Evolutionary conservation across 2,329 filamentous ascomycete genomes (phyloP), one percentile per base, ranked within the genome.

Genomic region (Taxawa tesnikishii): DNA sequence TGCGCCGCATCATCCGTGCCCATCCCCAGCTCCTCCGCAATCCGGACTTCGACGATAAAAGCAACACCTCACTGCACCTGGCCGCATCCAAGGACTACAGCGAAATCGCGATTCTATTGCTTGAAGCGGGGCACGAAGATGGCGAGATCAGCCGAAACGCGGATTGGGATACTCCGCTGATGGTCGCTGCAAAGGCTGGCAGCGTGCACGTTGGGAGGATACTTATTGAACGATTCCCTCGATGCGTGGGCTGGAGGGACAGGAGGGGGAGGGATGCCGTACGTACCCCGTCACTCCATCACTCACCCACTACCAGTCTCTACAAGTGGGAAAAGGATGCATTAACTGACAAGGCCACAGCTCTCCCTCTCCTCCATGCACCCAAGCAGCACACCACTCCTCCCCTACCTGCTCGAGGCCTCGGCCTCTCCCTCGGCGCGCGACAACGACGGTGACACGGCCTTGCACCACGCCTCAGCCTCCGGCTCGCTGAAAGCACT

Each of bases 51-150:
- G 71, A 74, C 4, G 67, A 75, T 39, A 75, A 83, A 43, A 81
- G 79, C 53, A 90, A 92, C 60, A 88, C 83, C 3, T 84, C 75
- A 41, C 68, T 94, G 24, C 84, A 93, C 54, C 68, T 93, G 3
- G 82, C 84, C 26, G 80, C 81, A 8, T 73, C 72, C 6, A 65
- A 84, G 35, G 84, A 83, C 32, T 71, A 79, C 50, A 63, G 73
- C 6, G 61, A 75, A 28, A 78, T 90, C 44, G 78, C 73, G 51
- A 58, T 62, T 12, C 68, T 76, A 33, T 73, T 94, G 16, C 65
- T 92, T 39, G 62, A 70, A n/a, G 65, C 73, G 4, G 81, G 79
- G 35, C 84, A 93, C 53, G 83, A 93, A 54, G 53, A 63, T n/a
- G 68, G 67, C 26, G 74, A 75, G 30, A 74, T 85, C 17, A 79